Percentiles rank a stretch among this genome's conserved stretches.
These are phyloP conservation scores for Amyloporia xantha DNA, from an alignment of 768 basidiomycete genomes.

Conservation along the genomic window DNA sequence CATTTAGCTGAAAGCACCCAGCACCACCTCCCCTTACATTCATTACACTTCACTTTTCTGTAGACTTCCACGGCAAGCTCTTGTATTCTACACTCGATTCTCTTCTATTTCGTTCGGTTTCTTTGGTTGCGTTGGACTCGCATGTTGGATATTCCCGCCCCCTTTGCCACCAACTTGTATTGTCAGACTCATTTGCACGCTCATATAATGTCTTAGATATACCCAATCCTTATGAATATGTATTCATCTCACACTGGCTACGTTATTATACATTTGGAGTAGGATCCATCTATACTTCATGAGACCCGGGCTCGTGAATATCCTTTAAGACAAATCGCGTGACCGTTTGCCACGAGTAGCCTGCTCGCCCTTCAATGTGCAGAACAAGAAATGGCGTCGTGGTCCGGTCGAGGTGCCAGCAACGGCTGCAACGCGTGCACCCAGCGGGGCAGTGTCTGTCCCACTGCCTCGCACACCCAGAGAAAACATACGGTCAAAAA, in stretches of 20 bases:
- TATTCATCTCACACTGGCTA: conserved; percentile 1
- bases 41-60: too few relatives aligned
- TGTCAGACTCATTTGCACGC: background rate
- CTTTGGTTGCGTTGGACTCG: background rate
- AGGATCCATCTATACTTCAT: too few relatives aligned
- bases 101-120: conserved; percentile 1
- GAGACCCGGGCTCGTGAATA: background rate
- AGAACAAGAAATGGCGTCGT: conserved; percentile 79
- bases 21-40: too few relatives aligned
- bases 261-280: conserved; percentile 3
- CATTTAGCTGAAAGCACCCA: too few relatives aligned
- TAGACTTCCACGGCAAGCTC: background rate
- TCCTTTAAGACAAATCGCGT: conserved; percentile 23
- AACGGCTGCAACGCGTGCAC: conserved; percentile 57
- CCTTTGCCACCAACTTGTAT: conserved; percentile 1
- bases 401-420: conserved; percentile 64
- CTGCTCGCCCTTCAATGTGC: conserved; percentile 61
- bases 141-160: conserved; percentile 1
- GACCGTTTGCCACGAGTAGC: conserved; percentile 40
- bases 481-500: conserved; percentile 88
- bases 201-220: conserved; percentile 3
- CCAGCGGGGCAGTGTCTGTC: conserved; percentile 54
- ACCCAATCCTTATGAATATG: conserved; percentile 7
- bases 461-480: conserved; percentile 76
- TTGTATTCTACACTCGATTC: conserved; percentile 7